Base-by-base conservation (phyloP, 305 asterid genomes). In the Plantago coronopus region DNA sequence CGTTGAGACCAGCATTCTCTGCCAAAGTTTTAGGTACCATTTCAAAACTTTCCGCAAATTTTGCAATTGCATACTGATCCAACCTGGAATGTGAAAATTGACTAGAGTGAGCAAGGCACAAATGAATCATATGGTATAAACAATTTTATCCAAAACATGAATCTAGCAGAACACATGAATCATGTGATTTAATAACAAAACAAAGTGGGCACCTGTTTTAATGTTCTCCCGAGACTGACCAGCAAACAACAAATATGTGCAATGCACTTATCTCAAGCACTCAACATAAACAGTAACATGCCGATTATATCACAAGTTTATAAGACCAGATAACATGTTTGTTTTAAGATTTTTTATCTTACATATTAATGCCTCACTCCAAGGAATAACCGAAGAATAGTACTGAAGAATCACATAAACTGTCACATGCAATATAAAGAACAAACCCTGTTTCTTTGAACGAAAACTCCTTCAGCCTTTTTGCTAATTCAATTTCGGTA, bases 1-100 rank as follows among this genome's bases (percentile, higher is more conserved):
- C 91, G 76, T 85, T 93, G 48, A 93, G 95, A 70, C 99, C 99
- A 37, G 97, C 99, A 79, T 93, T 93, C 59, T 93, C 99, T 47
- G 99, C 87, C 75, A 93, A 73, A 16, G 84, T 93, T 69, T 89
- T 89, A 9, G 97, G 97, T 57, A 93, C 66, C 96, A 89, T 85
- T 78, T 93, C 99, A 78, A 87, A 93, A 70, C 99, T 83, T 77
- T 89, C 99, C 14, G 96, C 95, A 73, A 93, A 89, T 65, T 93
- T 93, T 66, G 95, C 85, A 70, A 93, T 85, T 17, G 96, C 99
- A 74, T 87, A 87, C 75, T 93, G 97, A 79, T 93, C 99, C 77
- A 93, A 73, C 68, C 99, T 93, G 91, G 70, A 75, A 67, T 42
- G 53, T 9, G 51, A 74, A 44, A 59, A 56, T 34, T 21, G 13